These are phyloP conservation scores for Sordariomycetes sp. DNA, from an alignment of 2,329 filamentous ascomycete species.

Conservation along the genomic window DNA sequence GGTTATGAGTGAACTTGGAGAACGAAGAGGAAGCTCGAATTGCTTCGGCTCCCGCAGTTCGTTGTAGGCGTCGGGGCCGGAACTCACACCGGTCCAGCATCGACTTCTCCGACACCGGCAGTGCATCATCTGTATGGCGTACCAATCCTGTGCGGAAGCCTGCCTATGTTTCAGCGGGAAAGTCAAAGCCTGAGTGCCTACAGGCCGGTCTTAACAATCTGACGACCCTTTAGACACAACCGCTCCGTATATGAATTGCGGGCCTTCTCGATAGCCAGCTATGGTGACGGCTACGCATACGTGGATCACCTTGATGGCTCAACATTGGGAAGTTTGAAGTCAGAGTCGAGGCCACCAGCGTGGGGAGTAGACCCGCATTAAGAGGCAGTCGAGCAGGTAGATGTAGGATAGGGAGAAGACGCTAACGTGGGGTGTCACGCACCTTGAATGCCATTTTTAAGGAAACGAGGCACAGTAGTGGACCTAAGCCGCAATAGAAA, in stretches of 20 bases:
- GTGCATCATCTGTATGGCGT: slow-evolving; percentile 22
- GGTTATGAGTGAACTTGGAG: slow-evolving; percentile 4
- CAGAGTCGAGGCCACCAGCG: slow-evolving; percentile 12
- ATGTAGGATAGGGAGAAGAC: no score
- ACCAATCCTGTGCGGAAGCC: slow-evolving; percentile 12
- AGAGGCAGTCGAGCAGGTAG: no score
- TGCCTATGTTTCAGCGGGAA: slow-evolving; percentile 15
- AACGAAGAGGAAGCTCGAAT: not conserved
- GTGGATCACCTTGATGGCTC: slow-evolving; percentile 21
- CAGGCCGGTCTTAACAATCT: no score
- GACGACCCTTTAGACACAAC: slow-evolving; percentile 9
- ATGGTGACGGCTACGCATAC: slow-evolving; percentile 10
- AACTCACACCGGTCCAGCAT: slow-evolving; percentile 15
- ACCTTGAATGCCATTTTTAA: no score
- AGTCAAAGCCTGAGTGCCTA: not conserved
- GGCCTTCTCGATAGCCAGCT: slow-evolving; percentile 14
- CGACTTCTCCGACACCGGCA: slow-evolving; percentile 24
- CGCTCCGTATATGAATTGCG: slow-evolving; percentile 16
- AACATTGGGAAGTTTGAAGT: no score
- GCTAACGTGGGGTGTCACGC: no score
- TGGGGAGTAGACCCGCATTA: slow-evolving; percentile 16
- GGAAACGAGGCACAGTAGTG: no score
- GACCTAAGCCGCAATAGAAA: no score
- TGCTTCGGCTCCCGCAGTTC: not conserved
- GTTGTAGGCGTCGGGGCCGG: slow-evolving; percentile 14